Base-by-base conservation (phyloP, 2,329 filamentous ascomycete genomes). In the Diaporthe humulicola region DNA sequence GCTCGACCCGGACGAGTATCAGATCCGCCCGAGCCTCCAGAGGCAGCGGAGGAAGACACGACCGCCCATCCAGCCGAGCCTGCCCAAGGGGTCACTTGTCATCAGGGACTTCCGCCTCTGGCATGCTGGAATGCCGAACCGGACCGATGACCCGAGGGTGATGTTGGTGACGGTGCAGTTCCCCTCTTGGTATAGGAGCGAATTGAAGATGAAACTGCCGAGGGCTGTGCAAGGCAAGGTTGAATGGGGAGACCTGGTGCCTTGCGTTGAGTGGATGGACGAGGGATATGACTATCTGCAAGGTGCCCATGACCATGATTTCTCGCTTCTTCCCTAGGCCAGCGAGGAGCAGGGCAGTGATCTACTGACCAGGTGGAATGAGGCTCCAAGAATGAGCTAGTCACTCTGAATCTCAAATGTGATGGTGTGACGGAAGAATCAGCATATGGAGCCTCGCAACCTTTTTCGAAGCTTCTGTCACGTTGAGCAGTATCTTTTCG, bases 101-200 rank as follows among this genome's bases (percentile, higher is more conserved):
- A 81, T 88, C 57, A 82, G 87, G 8, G 87, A 88, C 76, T 79
- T 88, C 66, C 80, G 86, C 5, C 80, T 89, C 42, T 88, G 86
- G 86, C 87, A 88, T 80, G 86, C 86, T 10, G 86, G 87, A 0
- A 87, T 85, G 82, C 85, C 87, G n/a, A 89, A 88, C 79, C 76
- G 79, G 56, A 83, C 82, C 2, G 75, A 82, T 19, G 81, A 84
- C 4, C 83, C 84, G 28, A 80, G 87, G 52, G 83, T 88, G 28
- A 88, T 88, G 87, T 81, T 80, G 14, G 82, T 81, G 36, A 80
- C 81, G 69, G 80, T 84, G 15, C 79, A 82, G 74, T 85, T 85
- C 78, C 81, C 85, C 4, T 77, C 77, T 22, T 87, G 85, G 82
- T 84, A 82, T 61, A 74, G 82, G 42, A 83, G 80, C 75, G 77